phyloP scores from a whole-genome alignment of 495 filamentous ascomycete species.

The Xylaria venustula region DNA sequence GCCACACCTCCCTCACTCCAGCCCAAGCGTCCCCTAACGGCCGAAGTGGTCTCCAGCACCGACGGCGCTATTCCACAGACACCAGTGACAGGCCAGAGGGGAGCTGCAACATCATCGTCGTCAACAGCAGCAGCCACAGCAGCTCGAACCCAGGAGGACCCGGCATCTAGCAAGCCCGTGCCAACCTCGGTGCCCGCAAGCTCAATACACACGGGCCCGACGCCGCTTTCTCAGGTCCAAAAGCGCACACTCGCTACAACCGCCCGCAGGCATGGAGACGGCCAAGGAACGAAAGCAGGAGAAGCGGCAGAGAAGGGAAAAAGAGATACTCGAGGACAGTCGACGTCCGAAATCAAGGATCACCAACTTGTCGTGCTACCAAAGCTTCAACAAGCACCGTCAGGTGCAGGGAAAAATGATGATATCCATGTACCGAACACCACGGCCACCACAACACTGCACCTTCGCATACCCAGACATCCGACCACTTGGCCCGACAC shows the following conservation, averaged over 20 bases:
- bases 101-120: no score
- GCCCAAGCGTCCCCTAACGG: constrained; percentile 4
- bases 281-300: no score
- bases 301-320: no score
- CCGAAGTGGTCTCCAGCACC: neutral
- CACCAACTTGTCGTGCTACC: no score
- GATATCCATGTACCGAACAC: no score
- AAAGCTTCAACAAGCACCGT: no score
- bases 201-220: neutral
- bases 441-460: constrained; percentile 11
- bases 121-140: no score
- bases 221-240: constrained; percentile 5
- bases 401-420: no score
- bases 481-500: constrained; percentile 23
- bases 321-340: no score
- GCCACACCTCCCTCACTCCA: neutral
- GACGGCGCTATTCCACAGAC: constrained; percentile 1
- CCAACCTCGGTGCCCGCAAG: constrained; percentile 18
- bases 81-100: neutral
- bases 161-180: constrained; percentile 14
- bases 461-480: constrained; percentile 16
- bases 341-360: no score
- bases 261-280: neutral
- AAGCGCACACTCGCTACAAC: constrained; percentile 2
- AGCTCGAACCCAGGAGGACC: constrained; percentile 12